Evolutionary conservation across 257 asterid genomes (phyloP).

Genomic region (Plantago major): DNA sequence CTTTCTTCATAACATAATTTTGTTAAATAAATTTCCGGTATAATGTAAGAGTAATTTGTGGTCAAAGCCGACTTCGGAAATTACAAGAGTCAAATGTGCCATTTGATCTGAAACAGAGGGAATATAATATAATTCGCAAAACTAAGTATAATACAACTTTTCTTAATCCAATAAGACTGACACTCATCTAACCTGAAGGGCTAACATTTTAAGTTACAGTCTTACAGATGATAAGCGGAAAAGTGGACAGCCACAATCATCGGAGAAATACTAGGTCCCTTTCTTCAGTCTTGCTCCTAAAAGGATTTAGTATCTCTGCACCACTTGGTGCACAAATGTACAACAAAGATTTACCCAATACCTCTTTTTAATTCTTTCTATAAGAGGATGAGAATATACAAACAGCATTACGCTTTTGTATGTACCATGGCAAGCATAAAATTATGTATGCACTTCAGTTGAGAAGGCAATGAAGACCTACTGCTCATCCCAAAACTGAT

Average conservation of each 20-base stretch:
- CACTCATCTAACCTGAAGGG: not conserved
- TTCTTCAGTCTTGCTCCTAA: conserved; percentile 9
- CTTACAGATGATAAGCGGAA: not conserved
- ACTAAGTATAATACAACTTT: no score
- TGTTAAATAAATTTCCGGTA: no score
- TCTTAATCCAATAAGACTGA: not conserved
- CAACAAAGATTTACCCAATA: not conserved
- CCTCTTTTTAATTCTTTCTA: not conserved
- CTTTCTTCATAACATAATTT: no score
- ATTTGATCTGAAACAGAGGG: no score
- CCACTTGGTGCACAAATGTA: not conserved
- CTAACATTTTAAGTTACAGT: conserved; percentile 9
- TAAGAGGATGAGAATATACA: not conserved
- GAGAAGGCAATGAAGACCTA: conserved; percentile 2
- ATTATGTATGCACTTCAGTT: not conserved
- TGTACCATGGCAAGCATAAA: not conserved
- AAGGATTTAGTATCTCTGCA: not conserved
- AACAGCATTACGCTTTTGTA: conserved; percentile 4
- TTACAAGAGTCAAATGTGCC: no score
- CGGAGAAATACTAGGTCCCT: conserved; percentile 12
- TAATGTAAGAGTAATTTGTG: no score
- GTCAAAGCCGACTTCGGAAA: no score
- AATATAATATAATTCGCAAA: no score
- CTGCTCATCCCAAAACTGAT: conserved; percentile 5
- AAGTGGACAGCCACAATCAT: not conserved